Conservation (phyloP, 306 rosid genomes). For the Glycine tomentella region DNA sequence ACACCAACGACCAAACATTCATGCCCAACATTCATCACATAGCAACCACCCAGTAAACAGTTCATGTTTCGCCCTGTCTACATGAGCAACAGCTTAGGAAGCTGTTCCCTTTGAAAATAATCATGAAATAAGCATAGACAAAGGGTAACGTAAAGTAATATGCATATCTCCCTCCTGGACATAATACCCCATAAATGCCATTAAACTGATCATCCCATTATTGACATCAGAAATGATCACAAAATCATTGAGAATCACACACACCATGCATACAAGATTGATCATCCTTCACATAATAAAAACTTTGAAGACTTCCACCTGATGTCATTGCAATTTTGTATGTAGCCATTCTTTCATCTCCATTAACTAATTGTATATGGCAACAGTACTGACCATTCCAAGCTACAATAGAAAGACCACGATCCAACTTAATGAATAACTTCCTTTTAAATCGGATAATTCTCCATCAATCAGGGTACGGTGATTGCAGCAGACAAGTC, state of each 20-base stretch:
- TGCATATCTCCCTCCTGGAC: conserved; percentile 40
- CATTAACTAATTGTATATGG: conserved; percentile 38
- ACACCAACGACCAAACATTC: conserved; percentile 44
- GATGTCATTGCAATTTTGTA: conserved; percentile 32
- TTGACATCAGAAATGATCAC: conserved; percentile 41
- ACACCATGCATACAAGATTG: conserved; percentile 23
- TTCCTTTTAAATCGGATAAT: conserved; percentile 42
- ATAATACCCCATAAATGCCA: conserved; percentile 21
- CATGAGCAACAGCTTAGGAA: conserved; percentile 37
- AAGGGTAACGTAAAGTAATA: conserved; percentile 11
- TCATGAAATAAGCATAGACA: conserved; percentile 40
- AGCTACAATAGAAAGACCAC: conserved; percentile 40
- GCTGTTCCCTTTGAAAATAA: conserved; percentile 35
- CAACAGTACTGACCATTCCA: conserved; percentile 44
- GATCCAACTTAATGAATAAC: conserved; percentile 39
- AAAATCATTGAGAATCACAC: conserved; percentile 30
- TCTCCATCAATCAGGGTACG: conserved; percentile 35
- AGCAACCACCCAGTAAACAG: conserved; percentile 42
- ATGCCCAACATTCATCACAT: conserved; percentile 44
- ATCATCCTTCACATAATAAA: conserved; percentile 32
- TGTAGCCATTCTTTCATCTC: conserved; percentile 36
- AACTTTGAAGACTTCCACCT: conserved; percentile 32
- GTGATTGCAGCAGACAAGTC: conserved; percentile 43
- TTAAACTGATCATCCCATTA: conserved; percentile 35
- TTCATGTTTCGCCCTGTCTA: conserved; percentile 36